Conservation (phyloP, 129 eudicot genomes). For the Helianthus annuus region DNA sequence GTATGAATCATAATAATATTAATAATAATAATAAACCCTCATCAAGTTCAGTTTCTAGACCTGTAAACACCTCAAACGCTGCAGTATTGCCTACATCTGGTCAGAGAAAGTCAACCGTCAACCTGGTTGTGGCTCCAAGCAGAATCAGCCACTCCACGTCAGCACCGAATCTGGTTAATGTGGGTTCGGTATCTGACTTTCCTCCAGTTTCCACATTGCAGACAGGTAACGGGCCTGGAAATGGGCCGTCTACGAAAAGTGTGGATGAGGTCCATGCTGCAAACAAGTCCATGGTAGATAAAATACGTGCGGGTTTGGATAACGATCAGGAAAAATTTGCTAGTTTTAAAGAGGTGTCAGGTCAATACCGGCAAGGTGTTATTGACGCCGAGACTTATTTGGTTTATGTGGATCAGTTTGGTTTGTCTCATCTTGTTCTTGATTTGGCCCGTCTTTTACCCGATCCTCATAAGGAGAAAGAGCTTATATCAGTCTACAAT, state of each 20-base stretch:
- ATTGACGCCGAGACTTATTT: conserved; percentile 73
- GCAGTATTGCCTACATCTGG: conserved; percentile 40
- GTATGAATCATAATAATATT: conserved; percentile 13
- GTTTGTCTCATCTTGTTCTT: conserved; percentile 87
- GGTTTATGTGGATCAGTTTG: conserved; percentile 73
- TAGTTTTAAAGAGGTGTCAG: conserved; percentile 71
- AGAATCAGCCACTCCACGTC: conserved; percentile 69
- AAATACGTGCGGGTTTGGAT: conserved; percentile 57
- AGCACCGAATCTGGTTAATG: conserved; percentile 73
- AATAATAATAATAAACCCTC: conserved; percentile 21
- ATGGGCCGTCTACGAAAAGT: conserved; percentile 26
- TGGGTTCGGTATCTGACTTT: conserved; percentile 52
- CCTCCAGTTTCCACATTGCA: conserved; percentile 84
- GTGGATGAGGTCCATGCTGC: conserved; percentile 68
- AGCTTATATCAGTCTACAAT: conserved; percentile 68
- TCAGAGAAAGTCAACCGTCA: conserved; percentile 39
- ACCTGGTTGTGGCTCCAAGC: conserved; percentile 31
- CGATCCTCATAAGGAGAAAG: conserved; percentile 65
- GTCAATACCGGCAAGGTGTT: conserved; percentile 65
- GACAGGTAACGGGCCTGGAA: conserved; percentile 35
- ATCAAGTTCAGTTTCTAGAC: conserved; percentile 38
- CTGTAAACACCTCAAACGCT: conserved; percentile 37
- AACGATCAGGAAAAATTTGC: conserved; percentile 64
- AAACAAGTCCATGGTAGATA: conserved; percentile 85
- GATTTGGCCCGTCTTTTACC: conserved; percentile 88